These are phyloP conservation scores for Sordariomycetes sp. DNA, from an alignment of 2,329 filamentous ascomycete species.

Conservation along the genomic window DNA sequence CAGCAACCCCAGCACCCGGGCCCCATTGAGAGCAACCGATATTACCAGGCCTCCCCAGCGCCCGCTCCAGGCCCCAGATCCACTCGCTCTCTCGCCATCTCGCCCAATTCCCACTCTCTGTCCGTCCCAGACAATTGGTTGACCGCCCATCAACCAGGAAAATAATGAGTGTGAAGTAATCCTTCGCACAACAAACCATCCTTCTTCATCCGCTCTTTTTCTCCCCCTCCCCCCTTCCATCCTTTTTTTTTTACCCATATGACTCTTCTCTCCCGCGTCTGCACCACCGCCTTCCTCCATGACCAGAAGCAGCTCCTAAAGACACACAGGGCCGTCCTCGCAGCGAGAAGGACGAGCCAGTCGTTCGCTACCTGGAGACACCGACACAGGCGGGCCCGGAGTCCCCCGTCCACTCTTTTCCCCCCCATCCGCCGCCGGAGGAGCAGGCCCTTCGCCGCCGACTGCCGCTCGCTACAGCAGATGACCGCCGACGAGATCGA, in stretches of 20 bases:
- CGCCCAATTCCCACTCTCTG: background rate
- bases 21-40: background rate
- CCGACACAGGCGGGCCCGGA: slow-evolving; percentile 23
- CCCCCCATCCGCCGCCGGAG: slow-evolving; percentile 11
- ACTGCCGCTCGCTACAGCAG: slow-evolving; percentile 4
- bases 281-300: slow-evolving; percentile 32
- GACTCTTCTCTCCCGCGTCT: slow-evolving; percentile 10
- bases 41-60: background rate
- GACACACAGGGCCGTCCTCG: slow-evolving; percentile 29
- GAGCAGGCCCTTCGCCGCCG: slow-evolving; percentile 1
- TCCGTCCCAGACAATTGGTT: background rate
- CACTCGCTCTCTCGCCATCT: background rate
- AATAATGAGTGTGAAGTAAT: background rate
- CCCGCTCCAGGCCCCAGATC: background rate
- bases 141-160: background rate
- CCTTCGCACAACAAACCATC: background rate
- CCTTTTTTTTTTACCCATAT: background rate
- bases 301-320: slow-evolving; percentile 28
- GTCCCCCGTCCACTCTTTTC: slow-evolving; percentile 25
- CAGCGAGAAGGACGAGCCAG: slow-evolving; percentile 26
- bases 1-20: background rate
- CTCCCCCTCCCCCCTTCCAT: background rate
- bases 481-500: background rate
- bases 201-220: background rate
- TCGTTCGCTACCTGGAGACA: slow-evolving; percentile 24